phyloP scores from a whole-genome alignment of 768 basidiomycete genomes.

The Stropharia rugosoannulata region DNA sequence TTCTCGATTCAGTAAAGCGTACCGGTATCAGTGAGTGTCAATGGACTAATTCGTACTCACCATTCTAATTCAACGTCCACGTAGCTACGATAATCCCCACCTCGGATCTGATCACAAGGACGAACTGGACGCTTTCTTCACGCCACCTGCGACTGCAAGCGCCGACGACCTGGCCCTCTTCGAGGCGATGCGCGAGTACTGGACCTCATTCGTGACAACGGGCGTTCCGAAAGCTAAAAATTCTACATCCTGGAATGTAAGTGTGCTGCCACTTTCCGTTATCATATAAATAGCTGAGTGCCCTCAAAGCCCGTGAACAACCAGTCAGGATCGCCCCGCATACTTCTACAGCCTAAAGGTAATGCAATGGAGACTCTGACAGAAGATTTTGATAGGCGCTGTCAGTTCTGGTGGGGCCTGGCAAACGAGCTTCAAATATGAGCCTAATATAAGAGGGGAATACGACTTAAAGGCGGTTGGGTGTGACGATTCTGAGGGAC shows the following conservation, averaged over 20 bases:
- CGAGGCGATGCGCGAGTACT: conserved; percentile 37
- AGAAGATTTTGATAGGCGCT: conserved; percentile 7
- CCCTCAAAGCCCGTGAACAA: conserved; percentile 11
- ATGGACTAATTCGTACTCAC: not conserved
- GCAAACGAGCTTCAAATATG: conserved; percentile 14
- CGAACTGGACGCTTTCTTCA: conserved; percentile 38
- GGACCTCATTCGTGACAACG: conserved; percentile 37
- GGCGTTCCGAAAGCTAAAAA: conserved; percentile 27
- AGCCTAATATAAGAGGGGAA: no score
- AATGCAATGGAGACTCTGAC: conserved; percentile 9
- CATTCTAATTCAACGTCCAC: not conserved
- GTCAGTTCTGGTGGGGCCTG: conserved; percentile 17
- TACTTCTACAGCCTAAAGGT: conserved; percentile 15
- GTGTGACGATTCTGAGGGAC: no score
- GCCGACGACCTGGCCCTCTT: conserved; percentile 29
- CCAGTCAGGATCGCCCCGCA: conserved; percentile 3
- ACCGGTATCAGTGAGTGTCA: conserved; percentile 34
- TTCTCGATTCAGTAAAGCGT: conserved; percentile 15
- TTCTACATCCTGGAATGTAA: conserved; percentile 28
- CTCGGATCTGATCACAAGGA: conserved; percentile 35
- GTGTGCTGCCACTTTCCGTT: not conserved
- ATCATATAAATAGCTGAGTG: not conserved
- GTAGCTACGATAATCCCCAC: conserved; percentile 39
- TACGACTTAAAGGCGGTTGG: no score
- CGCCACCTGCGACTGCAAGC: conserved; percentile 23